phyloP scores from a whole-genome alignment of 176 grass and related monocot genomes.

The Coix lacrymajobi region DNA sequence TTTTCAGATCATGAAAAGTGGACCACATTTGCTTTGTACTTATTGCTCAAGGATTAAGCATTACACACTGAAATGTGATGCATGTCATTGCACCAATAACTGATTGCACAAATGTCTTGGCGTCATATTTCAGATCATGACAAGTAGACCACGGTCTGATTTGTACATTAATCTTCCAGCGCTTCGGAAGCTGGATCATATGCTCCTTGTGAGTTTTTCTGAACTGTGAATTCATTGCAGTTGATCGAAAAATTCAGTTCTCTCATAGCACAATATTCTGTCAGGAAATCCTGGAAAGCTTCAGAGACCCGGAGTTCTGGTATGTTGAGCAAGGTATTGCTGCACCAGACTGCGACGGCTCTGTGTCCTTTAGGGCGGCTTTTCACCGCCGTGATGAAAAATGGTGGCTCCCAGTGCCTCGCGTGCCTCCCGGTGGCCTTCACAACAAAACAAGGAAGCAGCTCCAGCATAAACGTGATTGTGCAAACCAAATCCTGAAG shows the following conservation, averaged over 20 bases:
- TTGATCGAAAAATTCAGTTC: background rate
- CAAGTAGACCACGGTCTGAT: slow-evolving; percentile 77
- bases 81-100: background rate
- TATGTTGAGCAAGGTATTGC: slow-evolving; percentile 94
- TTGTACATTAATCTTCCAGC: slow-evolving; percentile 88
- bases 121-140: slow-evolving; percentile 65
- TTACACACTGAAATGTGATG: background rate
- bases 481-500: slow-evolving; percentile 63
- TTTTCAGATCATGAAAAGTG: background rate
- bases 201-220: slow-evolving; percentile 77
- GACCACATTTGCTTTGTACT: background rate
- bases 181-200: slow-evolving; percentile 83
- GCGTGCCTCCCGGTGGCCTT: slow-evolving; percentile 46
- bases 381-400: slow-evolving; percentile 60
- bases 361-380: slow-evolving; percentile 48
- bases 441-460: slow-evolving; percentile 43
- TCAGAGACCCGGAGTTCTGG: slow-evolving; percentile 85
- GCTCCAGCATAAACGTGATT: slow-evolving; percentile 58
- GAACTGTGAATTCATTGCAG: background rate
- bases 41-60: background rate
- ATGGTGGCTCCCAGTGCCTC: slow-evolving; percentile 72
- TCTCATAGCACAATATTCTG: background rate
- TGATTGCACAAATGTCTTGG: background rate
- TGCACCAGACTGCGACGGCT: slow-evolving; percentile 76
- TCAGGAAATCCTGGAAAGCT: slow-evolving; percentile 87